Percentiles rank a stretch among this genome's conserved stretches.
Evolutionary conservation across 75 land plant species (phyloP).

Genomic region (Gnetum montanum): DNA sequence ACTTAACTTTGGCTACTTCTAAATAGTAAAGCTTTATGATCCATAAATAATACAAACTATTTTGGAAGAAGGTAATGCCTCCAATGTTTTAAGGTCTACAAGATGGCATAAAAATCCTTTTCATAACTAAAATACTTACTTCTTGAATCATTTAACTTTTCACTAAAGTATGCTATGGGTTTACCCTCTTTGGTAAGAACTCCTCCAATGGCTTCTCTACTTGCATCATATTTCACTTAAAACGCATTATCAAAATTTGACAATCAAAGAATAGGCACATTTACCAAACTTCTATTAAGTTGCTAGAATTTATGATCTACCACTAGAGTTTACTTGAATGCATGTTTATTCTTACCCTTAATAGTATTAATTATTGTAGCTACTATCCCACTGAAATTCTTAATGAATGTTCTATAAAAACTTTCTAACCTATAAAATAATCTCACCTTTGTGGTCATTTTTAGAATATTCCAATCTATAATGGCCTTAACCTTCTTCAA

Average conservation of each 20-base stretch:
- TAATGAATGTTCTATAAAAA: neutral
- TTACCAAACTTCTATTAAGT: neutral
- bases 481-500: neutral
- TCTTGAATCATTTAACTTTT: neutral
- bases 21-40: neutral
- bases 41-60: neutral
- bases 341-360: neutral
- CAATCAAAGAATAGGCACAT: neutral
- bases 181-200: neutral
- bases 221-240: neutral
- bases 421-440: neutral
- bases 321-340: neutral
- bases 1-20: neutral
- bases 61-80: neutral
- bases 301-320: neutral
- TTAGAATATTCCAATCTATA: neutral
- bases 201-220: neutral
- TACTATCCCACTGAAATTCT: neutral
- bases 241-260: neutral
- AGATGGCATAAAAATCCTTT: neutral
- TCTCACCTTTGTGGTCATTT: neutral
- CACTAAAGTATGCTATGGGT: neutral
- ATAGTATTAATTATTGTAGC: neutral
- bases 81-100: neutral
- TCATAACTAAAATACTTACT: neutral